These are phyloP conservation scores for Shiraia bambusicola DNA, from an alignment of 2,329 filamentous ascomycete species.

Conservation along the genomic window DNA sequence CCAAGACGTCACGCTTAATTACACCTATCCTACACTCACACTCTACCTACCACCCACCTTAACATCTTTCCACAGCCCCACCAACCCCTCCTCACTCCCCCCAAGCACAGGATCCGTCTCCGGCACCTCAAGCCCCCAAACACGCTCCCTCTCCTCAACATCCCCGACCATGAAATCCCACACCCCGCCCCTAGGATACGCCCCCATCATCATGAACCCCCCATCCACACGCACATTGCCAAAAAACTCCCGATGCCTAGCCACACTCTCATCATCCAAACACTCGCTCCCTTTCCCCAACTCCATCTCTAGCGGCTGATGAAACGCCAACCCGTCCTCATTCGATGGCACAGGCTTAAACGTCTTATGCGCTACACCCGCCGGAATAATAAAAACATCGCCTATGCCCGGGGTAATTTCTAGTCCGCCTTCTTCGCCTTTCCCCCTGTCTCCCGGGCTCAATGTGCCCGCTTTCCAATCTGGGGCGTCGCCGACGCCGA, in stretches of 20 bases:
- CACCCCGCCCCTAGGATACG: conserved; percentile 52
- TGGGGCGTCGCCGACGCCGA: conserved; percentile 55
- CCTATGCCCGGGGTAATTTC: conserved; percentile 53
- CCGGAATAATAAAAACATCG: conserved; percentile 62
- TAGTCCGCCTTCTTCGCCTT: conserved; percentile 52
- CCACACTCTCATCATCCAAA: conserved; percentile 32
- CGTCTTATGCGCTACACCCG: conserved; percentile 59
- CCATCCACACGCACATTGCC: conserved; percentile 43
- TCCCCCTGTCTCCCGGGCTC: conserved; percentile 46
- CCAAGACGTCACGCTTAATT: no score
- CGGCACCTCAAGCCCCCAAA: conserved; percentile 52
- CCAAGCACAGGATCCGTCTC: conserved; percentile 54
- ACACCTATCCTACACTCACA: no score
- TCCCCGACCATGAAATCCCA: conserved; percentile 57
- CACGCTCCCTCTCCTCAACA: conserved; percentile 13
- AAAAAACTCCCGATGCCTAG: conserved; percentile 38
- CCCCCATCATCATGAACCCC: conserved; percentile 59
- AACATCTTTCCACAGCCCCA: conserved; percentile 39
- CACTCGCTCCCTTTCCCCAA: conserved; percentile 17
- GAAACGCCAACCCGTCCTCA: conserved; percentile 39
- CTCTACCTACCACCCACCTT: no score
- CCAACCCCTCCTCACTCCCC: conserved; percentile 37
- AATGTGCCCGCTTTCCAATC: conserved; percentile 5
- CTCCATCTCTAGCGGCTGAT: conserved; percentile 47
- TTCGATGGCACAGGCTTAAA: conserved; percentile 45